phyloP scores from a whole-genome alignment of 2,329 filamentous ascomycete genomes.

The Aspergillus felis region DNA sequence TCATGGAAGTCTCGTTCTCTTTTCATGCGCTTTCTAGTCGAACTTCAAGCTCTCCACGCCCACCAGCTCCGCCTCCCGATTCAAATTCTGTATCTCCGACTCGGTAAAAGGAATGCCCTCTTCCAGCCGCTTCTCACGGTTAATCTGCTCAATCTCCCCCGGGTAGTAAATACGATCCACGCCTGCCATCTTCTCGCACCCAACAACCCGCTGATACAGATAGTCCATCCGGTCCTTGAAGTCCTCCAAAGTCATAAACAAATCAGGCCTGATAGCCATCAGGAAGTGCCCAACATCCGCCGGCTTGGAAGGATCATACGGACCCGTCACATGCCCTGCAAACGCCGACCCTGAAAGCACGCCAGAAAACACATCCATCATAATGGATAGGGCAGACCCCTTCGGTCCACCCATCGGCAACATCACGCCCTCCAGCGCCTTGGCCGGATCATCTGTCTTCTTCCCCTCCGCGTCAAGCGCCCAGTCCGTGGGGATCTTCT shows the following conservation, averaged over 20 bases:
- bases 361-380: slow-evolving; percentile 88
- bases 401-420: slow-evolving; percentile 82
- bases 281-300: slow-evolving; percentile 74
- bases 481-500: slow-evolving; percentile 56
- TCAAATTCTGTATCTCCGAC: slow-evolving; percentile 48
- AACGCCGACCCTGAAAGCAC: slow-evolving; percentile 70
- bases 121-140: slow-evolving; percentile 34
- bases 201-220: slow-evolving; percentile 54
- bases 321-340: slow-evolving; percentile 70
- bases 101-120: slow-evolving; percentile 49
- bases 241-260: slow-evolving; percentile 68
- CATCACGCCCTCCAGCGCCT: slow-evolving; percentile 74
- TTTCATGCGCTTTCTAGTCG: neutral
- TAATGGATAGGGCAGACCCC: slow-evolving; percentile 70
- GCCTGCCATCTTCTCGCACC: slow-evolving; percentile 50
- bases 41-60: slow-evolving; percentile 21
- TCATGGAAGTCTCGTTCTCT: too few relatives aligned
- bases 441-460: slow-evolving; percentile 66
- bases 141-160: slow-evolving; percentile 54
- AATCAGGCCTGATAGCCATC: slow-evolving; percentile 66
- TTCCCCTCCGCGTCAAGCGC: slow-evolving; percentile 68
- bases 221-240: slow-evolving; percentile 61
- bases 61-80: slow-evolving; percentile 47
- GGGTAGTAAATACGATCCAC: slow-evolving; percentile 56
- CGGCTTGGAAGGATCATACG: slow-evolving; percentile 66